Percentiles rank a stretch among this genome's conserved stretches.
Conservation (phyloP, 2,329 filamentous ascomycete genomes). For the Neonectria ditissima region DNA sequence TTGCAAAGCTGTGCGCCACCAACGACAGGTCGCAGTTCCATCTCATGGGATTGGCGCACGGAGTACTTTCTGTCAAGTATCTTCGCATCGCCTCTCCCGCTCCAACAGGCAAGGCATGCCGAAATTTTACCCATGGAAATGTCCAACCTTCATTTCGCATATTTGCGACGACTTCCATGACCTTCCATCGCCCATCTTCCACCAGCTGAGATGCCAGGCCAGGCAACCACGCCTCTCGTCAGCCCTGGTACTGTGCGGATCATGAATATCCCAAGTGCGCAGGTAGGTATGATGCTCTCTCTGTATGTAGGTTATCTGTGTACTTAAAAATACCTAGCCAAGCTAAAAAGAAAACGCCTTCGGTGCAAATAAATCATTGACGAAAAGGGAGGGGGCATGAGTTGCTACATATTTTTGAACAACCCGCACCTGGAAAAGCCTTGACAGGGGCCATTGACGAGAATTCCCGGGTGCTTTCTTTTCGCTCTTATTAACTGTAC, state of each 20-base stretch:
- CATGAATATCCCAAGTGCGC: not conserved
- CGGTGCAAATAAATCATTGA: conserved; percentile 12
- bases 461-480: not conserved
- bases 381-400: conserved; percentile 8
- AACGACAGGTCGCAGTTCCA: conserved; percentile 8
- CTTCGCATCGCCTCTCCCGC: conserved; percentile 22
- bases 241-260: not conserved
- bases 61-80: conserved; percentile 7
- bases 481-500: not conserved
- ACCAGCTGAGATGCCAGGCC: not conserved
- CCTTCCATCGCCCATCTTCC: conserved; percentile 6
- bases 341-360: not conserved
- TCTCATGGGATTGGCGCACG: not conserved
- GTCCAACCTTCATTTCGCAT: conserved; percentile 23
- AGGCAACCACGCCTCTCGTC: not conserved
- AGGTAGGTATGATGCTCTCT: not conserved
- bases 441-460: conserved; percentile 14
- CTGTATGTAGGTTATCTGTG: not conserved
- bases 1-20: too few relatives aligned
- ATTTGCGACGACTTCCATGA: conserved; percentile 1
- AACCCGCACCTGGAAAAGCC: not conserved
- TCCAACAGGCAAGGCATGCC: conserved; percentile 13
- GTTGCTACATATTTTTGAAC: not conserved
- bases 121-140: conserved; percentile 15
- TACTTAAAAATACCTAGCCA: conserved; percentile 7